phyloP scores from a whole-genome alignment of 2,329 filamentous ascomycete species.

The Aspergillus phoenicis region DNA sequence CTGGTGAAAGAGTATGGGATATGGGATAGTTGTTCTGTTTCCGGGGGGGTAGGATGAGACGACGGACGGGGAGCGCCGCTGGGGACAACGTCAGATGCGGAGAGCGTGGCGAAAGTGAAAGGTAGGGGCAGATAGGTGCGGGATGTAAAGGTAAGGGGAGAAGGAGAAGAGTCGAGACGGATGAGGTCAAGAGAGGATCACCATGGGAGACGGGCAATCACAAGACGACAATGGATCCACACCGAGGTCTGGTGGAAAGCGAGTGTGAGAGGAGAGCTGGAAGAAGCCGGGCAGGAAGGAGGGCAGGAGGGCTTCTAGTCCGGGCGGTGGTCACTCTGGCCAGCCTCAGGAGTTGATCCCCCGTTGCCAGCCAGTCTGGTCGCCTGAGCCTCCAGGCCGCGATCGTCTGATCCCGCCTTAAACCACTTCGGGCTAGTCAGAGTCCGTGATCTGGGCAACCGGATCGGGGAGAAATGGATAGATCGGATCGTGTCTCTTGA shows the following conservation, averaged over 20 bases:
- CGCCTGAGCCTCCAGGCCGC: conserved; percentile 23
- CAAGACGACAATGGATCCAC: conserved; percentile 10
- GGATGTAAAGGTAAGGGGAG: conserved; percentile 14
- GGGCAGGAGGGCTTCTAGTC: conserved; percentile 18
- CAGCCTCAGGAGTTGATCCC: too few species aligned
- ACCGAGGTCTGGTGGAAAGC: conserved; percentile 5
- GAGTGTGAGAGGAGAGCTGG: background rate
- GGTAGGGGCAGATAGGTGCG: conserved; percentile 10
- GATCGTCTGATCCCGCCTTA: conserved; percentile 2
- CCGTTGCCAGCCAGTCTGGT: conserved; percentile 3
- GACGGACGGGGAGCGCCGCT: background rate
- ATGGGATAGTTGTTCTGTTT: background rate
- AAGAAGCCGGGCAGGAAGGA: conserved; percentile 12
- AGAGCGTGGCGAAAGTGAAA: conserved; percentile 13
- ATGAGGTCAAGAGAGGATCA: conserved; percentile 17
- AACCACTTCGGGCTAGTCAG: conserved; percentile 10
- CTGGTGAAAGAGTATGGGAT: background rate
- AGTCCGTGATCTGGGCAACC: background rate
- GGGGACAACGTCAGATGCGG: conserved; percentile 21
- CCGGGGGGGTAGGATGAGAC: background rate
- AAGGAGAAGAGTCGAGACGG: conserved; percentile 5
- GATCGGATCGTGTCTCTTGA: background rate
- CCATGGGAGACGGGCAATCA: conserved; percentile 17
- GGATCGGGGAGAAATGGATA: background rate
- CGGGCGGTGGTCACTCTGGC: too few species aligned